Evolutionary conservation across 257 asterid genomes (phyloP), one percentile per base, ranked within the genome.

Genomic region (Solanum etuberosum): DNA sequence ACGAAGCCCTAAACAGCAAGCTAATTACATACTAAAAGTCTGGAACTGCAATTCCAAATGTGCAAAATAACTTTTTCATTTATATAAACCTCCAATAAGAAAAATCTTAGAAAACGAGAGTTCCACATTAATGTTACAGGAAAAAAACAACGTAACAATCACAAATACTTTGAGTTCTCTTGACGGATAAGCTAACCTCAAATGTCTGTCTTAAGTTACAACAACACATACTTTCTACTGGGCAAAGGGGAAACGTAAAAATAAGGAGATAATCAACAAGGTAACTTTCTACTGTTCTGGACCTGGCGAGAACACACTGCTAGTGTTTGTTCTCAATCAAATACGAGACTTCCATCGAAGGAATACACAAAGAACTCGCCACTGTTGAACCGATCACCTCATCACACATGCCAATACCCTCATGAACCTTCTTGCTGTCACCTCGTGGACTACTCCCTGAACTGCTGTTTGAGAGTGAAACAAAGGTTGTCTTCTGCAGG

Each of bases 391-490:
- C 94, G 27, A 90, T 90, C 40, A 91, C 71, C 35, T 89, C 93
- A 85, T 89, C 92, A 86, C 92, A 89, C 40, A 91, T 88, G 80
- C 87, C 86, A 31, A 76, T 88, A 42, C 83, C 86, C 34, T 93
- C 91, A 1, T 87, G 88, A n/a, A 87, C 91, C 87, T 91, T 91
- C 87, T 92, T 90, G 87, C 87, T 91, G 21, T 91, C 97, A 31
- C 88, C 85, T 20, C 90, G 89, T 15, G 94, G 94, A 86, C 98
- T 94, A 83, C 96, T 91, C 34, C 93, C 98, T 0, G 95, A 91
- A 73, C 99, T 93, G 91, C 96, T 95, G 92, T 94, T 95, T 27
- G 98, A 93, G 42, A 92, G 93, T 4, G 97, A 90, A 27, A 92
- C 93, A 25, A 95, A 93, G 7, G 94, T 91, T 0, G 98, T 90